Base-by-base conservation (phyloP, 768 basidiomycete genomes). In the Amanita rubescens region DNA sequence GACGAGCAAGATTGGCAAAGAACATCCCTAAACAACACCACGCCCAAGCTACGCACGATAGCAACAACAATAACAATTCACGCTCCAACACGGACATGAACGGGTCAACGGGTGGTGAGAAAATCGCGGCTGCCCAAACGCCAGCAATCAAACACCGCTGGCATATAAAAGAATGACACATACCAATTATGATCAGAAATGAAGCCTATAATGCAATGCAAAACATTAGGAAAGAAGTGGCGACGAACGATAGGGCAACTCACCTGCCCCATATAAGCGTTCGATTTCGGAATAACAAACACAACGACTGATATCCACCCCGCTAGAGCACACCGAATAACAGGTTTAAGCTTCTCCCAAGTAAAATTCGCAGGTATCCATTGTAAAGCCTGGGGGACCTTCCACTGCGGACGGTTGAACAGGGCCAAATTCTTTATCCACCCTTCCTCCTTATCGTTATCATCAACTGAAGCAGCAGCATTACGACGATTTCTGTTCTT, bases 11-110 rank as follows among this genome's bases (percentile, higher is more conserved):
- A 60, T 78, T 69, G 3, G 87, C 82, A 3, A 87, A 65, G 56
- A 76, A 77, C 5, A 88, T 78, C 3, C 78, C 87, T 3, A 90
- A 69, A 60, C 80, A 84, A 10, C 69, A 67, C 85, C 86, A 84
- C 84, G 77, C 85, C 84, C 84, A 88, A 24, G 74, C 71, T 8
- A 72, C 17, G 1, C 69, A 57, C 0, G 75, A 75, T 43, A 82
- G 79, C 0, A 71, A 17, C 5, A 86, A 55, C 33, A 83, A 77
- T 5, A 78, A 69, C 8, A 78, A 41, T 60, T 88, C 85, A 1
- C 84, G 80, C 60, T 88, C 86, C 12, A 86, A 61, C 3, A 84
- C 82, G 3, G 75, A 71, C n/a, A 85, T 68, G 59, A 88, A 86
- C 0, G 85, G 82, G 51, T 85, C 85, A 19, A 62, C 69, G 0